These are phyloP conservation scores for Poa pratensis DNA, from an alignment of 176 grass and related monocot species.

Conservation along the genomic window DNA sequence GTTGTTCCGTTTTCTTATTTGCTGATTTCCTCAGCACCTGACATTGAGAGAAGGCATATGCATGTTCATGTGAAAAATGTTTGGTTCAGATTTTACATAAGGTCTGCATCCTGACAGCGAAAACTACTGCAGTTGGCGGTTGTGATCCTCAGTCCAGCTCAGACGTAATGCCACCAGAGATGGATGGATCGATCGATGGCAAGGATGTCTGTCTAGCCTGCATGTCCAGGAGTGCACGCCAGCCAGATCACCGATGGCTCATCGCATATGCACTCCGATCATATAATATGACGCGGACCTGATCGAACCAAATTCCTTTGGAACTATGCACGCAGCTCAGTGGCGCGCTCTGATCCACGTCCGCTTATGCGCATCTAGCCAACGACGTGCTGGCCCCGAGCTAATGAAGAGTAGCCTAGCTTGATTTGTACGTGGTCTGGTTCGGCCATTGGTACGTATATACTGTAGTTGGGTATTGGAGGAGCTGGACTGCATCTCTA, in stretches of 20 bases:
- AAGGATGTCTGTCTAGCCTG: background rate
- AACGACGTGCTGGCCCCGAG: background rate
- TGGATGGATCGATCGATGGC: constrained; percentile 4
- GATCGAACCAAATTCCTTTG: background rate
- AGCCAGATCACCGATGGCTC: constrained; percentile 11
- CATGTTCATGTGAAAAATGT: background rate
- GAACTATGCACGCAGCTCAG: background rate
- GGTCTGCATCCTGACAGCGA: background rate
- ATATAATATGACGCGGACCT: background rate
- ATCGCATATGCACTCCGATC: background rate
- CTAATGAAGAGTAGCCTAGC: background rate
- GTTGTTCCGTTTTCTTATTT: no score
- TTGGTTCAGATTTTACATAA: background rate
- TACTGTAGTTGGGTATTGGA: background rate
- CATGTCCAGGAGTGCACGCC: background rate
- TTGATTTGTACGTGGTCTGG: background rate
- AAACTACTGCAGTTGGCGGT: no score
- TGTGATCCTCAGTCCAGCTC: background rate
- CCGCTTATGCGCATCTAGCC: background rate
- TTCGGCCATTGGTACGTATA: background rate
- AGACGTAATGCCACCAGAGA: background rate
- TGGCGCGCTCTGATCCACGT: background rate
- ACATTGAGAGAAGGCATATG: no score
- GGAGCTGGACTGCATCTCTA: background rate
- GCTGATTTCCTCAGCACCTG: no score